phyloP scores from a whole-genome alignment of 148 eudicot species.

The Cornus florida region DNA sequence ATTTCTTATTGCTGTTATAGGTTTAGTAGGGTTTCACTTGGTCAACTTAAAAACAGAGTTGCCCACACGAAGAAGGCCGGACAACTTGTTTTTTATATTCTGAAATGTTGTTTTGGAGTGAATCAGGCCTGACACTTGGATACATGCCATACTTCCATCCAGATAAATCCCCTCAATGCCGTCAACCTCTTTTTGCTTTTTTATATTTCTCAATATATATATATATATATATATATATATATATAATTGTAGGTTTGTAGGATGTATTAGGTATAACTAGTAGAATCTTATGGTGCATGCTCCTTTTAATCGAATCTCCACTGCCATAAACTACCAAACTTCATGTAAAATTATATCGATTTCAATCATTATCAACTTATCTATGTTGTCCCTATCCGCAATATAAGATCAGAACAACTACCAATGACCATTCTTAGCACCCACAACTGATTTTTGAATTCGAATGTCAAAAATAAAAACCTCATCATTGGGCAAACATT shows the following conservation, averaged over 20 bases:
- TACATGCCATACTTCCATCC: not conserved
- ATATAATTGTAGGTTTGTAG: not conserved
- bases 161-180: not conserved
- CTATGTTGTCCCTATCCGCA: too few relatives aligned
- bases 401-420: too few relatives aligned
- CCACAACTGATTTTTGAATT: too few relatives aligned
- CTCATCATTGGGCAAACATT: too few relatives aligned
- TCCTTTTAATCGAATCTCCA: slow-evolving; percentile 8
- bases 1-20: not conserved
- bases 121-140: slow-evolving; percentile 18
- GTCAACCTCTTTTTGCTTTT: too few relatives aligned
- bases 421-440: too few relatives aligned
- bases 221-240: too few relatives aligned
- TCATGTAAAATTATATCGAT: not conserved
- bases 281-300: slow-evolving; percentile 21
- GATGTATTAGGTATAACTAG: not conserved
- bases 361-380: too few relatives aligned
- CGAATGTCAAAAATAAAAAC: too few relatives aligned
- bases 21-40: not conserved
- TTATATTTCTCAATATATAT: not conserved
- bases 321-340: slow-evolving; percentile 12
- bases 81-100: not conserved
- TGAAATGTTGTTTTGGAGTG: not conserved
- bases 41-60: slow-evolving; percentile 14
- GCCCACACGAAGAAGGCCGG: slow-evolving; percentile 29